These are phyloP conservation scores for Dentipellis fragilis DNA, from an alignment of 768 basidiomycete genomes.

Conservation along the genomic window DNA sequence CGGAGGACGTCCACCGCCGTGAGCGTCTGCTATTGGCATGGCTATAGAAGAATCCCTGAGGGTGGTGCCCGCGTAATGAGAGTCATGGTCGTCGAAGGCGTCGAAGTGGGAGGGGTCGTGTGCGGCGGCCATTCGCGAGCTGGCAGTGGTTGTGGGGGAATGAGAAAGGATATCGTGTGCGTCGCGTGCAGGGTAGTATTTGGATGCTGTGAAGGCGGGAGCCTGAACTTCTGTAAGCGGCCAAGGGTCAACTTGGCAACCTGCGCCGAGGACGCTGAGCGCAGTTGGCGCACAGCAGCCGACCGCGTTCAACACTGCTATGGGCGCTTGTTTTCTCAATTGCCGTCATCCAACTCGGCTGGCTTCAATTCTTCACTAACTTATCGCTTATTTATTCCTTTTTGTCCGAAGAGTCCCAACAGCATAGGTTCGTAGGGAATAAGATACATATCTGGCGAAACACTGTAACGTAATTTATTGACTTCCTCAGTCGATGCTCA, in stretches of 20 bases:
- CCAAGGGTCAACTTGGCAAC: too few relatives aligned
- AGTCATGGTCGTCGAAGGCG: neutral
- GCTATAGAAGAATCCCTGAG: neutral
- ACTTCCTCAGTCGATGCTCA: constrained; percentile 16
- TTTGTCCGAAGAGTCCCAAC: neutral
- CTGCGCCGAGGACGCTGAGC: too few relatives aligned
- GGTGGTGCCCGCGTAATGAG: neutral
- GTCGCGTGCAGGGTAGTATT: neutral
- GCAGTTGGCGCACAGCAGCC: neutral
- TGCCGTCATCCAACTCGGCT: neutral
- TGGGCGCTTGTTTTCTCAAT: neutral
- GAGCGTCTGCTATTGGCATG: neutral
- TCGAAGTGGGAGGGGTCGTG: neutral
- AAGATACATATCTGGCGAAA: neutral
- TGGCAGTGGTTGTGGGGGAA: too few relatives aligned
- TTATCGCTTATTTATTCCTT: neutral
- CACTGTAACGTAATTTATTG: neutral
- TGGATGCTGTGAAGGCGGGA: too few relatives aligned
- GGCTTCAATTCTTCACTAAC: neutral
- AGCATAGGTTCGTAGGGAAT: neutral
- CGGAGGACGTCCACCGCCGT: neutral
- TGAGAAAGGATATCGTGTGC: neutral
- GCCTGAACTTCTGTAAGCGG: too few relatives aligned
- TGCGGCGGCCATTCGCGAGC: neutral
- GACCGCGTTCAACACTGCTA: neutral